phyloP scores from a whole-genome alignment of 2,329 filamentous ascomycete genomes.

The Aureobasidium subglaciale region DNA sequence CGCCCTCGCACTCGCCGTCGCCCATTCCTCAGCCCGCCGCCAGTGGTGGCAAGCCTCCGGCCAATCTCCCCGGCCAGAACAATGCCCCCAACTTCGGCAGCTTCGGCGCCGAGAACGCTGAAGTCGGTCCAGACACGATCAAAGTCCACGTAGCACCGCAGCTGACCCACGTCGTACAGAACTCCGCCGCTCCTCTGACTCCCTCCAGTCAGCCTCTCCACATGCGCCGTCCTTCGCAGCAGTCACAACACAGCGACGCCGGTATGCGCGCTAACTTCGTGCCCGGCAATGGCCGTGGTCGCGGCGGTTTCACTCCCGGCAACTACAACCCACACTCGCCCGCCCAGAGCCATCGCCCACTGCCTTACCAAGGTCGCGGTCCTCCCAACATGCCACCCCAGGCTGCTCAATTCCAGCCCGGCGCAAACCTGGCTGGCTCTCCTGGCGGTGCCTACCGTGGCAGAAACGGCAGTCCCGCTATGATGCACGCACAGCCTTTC shows the following conservation, averaged over 20 bases:
- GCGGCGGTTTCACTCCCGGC: slow-evolving; percentile 43
- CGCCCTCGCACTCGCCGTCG: slow-evolving; percentile 81
- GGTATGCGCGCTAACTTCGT: slow-evolving; percentile 37
- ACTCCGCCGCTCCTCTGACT: slow-evolving; percentile 39
- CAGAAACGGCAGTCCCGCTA: slow-evolving; percentile 51
- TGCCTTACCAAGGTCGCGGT: slow-evolving; percentile 45
- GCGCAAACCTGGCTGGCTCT: slow-evolving; percentile 26
- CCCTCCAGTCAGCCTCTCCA: slow-evolving; percentile 64
- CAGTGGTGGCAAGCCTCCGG: slow-evolving; percentile 76
- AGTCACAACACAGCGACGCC: slow-evolving; percentile 71
- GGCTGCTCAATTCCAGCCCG: slow-evolving; percentile 29
- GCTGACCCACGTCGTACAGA: slow-evolving; percentile 13
- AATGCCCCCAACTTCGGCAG: slow-evolving; percentile 76
- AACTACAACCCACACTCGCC: slow-evolving; percentile 51
- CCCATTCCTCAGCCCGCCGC: slow-evolving; percentile 85
- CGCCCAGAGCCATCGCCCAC: slow-evolving; percentile 44
- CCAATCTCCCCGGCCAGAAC: slow-evolving; percentile 61
- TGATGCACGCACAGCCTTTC: slow-evolving; percentile 56
- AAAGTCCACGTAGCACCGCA: neutral
- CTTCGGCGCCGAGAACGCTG: slow-evolving; percentile 61
- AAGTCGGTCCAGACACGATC: slow-evolving; percentile 58
- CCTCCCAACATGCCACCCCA: slow-evolving; percentile 46
- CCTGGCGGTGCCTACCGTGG: slow-evolving; percentile 32
- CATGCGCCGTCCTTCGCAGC: slow-evolving; percentile 77
- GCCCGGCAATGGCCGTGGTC: slow-evolving; percentile 40